phyloP scores from a whole-genome alignment of 2,329 filamentous ascomycete genomes.

The Colletotrichum falcatum region DNA sequence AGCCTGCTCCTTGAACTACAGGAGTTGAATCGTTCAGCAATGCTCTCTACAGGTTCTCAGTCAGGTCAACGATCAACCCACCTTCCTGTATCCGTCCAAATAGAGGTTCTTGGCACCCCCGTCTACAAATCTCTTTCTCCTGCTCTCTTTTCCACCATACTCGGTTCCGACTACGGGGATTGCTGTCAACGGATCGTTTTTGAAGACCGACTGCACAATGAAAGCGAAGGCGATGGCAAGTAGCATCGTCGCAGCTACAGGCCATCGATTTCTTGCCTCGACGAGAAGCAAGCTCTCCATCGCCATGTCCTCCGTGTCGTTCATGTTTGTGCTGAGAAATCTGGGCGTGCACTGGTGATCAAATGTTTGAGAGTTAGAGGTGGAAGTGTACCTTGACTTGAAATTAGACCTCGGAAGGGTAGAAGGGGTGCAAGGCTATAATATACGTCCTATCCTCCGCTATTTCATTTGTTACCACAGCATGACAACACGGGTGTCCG shows the following conservation, averaged over 20 bases:
- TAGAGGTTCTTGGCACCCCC: slow-evolving; percentile 45
- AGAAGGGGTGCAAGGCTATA: slow-evolving; percentile 3
- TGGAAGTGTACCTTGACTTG: background rate
- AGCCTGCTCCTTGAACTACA: slow-evolving; percentile 49
- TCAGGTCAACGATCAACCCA: slow-evolving; percentile 3
- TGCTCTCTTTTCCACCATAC: slow-evolving; percentile 45
- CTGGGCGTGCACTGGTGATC: slow-evolving; percentile 27
- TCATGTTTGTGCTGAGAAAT: slow-evolving; percentile 9
- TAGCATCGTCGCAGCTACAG: slow-evolving; percentile 11
- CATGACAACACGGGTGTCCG: slow-evolving; percentile 5
- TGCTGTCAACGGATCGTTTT: slow-evolving; percentile 18
- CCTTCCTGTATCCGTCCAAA: slow-evolving; percentile 48
- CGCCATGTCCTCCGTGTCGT: slow-evolving; percentile 1
- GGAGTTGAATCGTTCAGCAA: background rate
- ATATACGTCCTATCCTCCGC: slow-evolving; percentile 14
- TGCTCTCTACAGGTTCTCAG: too few relatives aligned
- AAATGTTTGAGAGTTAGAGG: background rate
- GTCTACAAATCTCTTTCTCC: slow-evolving; percentile 45
- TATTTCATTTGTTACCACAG: background rate
- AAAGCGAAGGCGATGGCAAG: slow-evolving; percentile 17
- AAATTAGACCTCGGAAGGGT: background rate
- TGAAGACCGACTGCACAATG: slow-evolving; percentile 16
- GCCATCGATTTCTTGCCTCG: slow-evolving; percentile 20
- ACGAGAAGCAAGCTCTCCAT: slow-evolving; percentile 20
- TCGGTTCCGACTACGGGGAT: slow-evolving; percentile 47